These are phyloP conservation scores for Geotrichum macrosporum DNA, from an alignment of 1,139 yeast species.

Conservation along the genomic window DNA sequence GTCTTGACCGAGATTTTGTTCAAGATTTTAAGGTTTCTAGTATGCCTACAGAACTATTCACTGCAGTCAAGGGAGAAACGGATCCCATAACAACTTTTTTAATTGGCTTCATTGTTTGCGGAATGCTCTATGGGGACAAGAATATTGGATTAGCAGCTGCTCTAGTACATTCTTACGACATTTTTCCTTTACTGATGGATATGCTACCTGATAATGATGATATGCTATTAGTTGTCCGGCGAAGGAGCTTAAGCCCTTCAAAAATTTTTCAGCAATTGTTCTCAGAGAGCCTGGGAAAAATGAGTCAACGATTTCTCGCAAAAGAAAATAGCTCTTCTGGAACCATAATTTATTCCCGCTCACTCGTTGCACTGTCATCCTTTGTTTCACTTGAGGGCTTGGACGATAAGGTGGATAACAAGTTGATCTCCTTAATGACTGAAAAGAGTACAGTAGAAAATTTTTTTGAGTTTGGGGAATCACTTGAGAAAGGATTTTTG, in stretches of 20 bases:
- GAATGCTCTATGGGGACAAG: conserved; percentile 18
- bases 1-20: conserved; percentile 30
- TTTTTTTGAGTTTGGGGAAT: conserved; percentile 16
- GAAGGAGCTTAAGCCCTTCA: conserved; percentile 15
- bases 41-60: conserved; percentile 24
- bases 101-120: conserved; percentile 19
- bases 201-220: conserved; percentile 26
- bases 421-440: conserved; percentile 9
- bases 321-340: background rate
- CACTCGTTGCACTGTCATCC: conserved; percentile 24
- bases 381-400: conserved; percentile 21
- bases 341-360: conserved; percentile 18
- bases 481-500: conserved; percentile 1
- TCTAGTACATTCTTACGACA: conserved; percentile 15
- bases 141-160: conserved; percentile 23
- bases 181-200: conserved; percentile 22
- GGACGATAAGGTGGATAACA: conserved; percentile 18
- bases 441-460: conserved; percentile 7
- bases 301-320: conserved; percentile 11
- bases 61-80: conserved; percentile 16
- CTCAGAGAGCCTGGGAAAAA: conserved; percentile 19
- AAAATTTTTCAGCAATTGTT: conserved; percentile 20
- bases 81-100: conserved; percentile 20
- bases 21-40: conserved; percentile 25
- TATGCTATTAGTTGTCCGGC: conserved; percentile 19